Evolutionary conservation across 257 asterid genomes (phyloP).

Genomic region (Ballota nigra): DNA sequence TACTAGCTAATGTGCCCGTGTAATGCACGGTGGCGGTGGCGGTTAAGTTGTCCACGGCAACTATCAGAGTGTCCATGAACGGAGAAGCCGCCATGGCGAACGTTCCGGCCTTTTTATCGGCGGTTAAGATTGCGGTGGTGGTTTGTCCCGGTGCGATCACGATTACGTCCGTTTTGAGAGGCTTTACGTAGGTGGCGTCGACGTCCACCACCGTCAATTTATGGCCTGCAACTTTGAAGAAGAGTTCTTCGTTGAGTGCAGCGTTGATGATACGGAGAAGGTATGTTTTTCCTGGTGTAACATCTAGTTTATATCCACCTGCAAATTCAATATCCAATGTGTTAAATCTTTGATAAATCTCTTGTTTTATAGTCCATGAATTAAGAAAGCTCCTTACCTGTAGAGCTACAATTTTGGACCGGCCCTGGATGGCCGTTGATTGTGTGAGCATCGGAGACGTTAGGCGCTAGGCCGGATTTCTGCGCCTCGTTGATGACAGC

Average conservation of each 20-base stretch:
- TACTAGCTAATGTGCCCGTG: constrained; percentile 43
- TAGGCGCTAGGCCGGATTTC: constrained; percentile 74
- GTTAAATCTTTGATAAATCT: neutral
- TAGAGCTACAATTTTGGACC: constrained; percentile 47
- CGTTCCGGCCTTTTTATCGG: constrained; percentile 37
- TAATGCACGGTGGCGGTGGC: constrained; percentile 67
- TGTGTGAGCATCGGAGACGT: constrained; percentile 91
- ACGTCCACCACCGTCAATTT: constrained; percentile 58
- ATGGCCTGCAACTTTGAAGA: constrained; percentile 68
- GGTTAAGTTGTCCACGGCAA: constrained; percentile 51
- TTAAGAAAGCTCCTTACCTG: constrained; percentile 30
- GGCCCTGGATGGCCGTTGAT: constrained; percentile 85
- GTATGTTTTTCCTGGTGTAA: constrained; percentile 52
- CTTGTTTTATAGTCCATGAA: too few relatives aligned
- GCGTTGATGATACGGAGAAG: constrained; percentile 64
- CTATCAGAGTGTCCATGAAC: constrained; percentile 52
- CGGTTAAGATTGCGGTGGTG: constrained; percentile 40
- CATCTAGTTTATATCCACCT: constrained; percentile 45
- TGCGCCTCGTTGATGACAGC: constrained; percentile 72
- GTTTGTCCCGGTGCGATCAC: constrained; percentile 69
- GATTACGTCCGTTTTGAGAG: constrained; percentile 50
- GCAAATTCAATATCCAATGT: neutral
- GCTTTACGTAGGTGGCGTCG: constrained; percentile 62
- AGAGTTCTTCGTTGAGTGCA: constrained; percentile 67
- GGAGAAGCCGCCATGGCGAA: constrained; percentile 53